A percentile compares a stretch with the other conserved stretches of the same genome.
phyloP scores from a whole-genome alignment of 495 filamentous ascomycete genomes.

The Glonium stellatum region DNA sequence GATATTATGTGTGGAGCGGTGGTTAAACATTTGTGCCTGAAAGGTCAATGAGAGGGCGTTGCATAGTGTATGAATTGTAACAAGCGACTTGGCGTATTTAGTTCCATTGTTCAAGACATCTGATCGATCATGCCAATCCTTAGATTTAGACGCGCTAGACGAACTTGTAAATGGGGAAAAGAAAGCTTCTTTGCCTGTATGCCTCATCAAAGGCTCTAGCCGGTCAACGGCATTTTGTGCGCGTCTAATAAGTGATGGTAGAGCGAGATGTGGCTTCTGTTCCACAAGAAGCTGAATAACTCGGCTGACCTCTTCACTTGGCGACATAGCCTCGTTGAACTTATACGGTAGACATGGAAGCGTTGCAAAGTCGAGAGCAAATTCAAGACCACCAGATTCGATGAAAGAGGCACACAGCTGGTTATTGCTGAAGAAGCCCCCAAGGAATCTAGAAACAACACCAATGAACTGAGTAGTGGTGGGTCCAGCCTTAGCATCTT shows the following conservation, averaged over 20 bases:
- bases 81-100: slow-evolving; percentile 64
- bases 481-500: slow-evolving; percentile 45
- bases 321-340: slow-evolving; percentile 51
- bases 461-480: slow-evolving; percentile 62
- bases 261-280: slow-evolving; percentile 68
- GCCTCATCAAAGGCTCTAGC: slow-evolving; percentile 56
- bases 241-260: slow-evolving; percentile 71
- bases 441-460: slow-evolving; percentile 67
- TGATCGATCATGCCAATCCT: slow-evolving; percentile 27
- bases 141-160: not conserved
- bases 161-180: slow-evolving; percentile 57
- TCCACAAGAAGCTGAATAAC: slow-evolving; percentile 79
- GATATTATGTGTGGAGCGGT: slow-evolving; percentile 49
- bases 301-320: slow-evolving; percentile 55
- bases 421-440: slow-evolving; percentile 69
- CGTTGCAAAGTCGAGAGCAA: slow-evolving; percentile 74
- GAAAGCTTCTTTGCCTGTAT: slow-evolving; percentile 47
- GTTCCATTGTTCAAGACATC: slow-evolving; percentile 55
- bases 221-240: slow-evolving; percentile 60
- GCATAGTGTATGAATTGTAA: slow-evolving; percentile 64
- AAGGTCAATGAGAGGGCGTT: slow-evolving; percentile 68
- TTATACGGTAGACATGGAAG: slow-evolving; percentile 69
- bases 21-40: slow-evolving; percentile 55
- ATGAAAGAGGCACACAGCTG: slow-evolving; percentile 69
- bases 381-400: slow-evolving; percentile 70